These are phyloP conservation scores for Physcomitrellopsis africana DNA, from an alignment of 225 moss, liverwort and hornwort genomes.

Conservation along the genomic window DNA sequence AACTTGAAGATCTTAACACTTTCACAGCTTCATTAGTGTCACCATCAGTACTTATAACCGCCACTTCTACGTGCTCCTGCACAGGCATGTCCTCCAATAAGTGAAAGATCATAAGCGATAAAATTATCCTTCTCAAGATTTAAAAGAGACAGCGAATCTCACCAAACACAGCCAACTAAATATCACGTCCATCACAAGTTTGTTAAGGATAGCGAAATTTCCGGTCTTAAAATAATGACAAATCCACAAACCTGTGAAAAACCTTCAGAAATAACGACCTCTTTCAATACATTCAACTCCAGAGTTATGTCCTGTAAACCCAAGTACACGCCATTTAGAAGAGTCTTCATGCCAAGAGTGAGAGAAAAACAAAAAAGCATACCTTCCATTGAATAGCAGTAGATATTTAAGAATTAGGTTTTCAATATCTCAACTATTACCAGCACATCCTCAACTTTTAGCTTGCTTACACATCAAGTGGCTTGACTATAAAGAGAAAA, in stretches of 20 bases:
- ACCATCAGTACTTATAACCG: slow-evolving; percentile 43
- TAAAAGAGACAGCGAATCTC: neutral
- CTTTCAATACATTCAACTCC: slow-evolving; percentile 47
- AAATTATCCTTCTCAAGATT: neutral
- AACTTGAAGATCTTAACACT: slow-evolving; percentile 35
- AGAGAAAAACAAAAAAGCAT: neutral
- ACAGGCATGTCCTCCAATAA: slow-evolving; percentile 3
- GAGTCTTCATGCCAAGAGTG: neutral
- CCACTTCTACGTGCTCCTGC: slow-evolving; percentile 57
- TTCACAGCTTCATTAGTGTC: slow-evolving; percentile 48
- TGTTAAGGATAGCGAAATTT: neutral
- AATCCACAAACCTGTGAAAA: slow-evolving; percentile 47
- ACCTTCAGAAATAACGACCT: slow-evolving; percentile 36
- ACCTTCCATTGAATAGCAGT: neutral
- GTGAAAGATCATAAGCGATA: neutral
- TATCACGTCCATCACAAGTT: neutral
- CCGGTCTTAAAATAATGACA: neutral
- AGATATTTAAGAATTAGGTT: neutral
- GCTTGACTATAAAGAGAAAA: neutral
- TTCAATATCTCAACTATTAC: slow-evolving; percentile 10
- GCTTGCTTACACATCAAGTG: slow-evolving; percentile 12
- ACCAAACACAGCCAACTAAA: slow-evolving; percentile 12
- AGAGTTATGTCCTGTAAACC: slow-evolving; percentile 42
- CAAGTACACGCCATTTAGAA: neutral
- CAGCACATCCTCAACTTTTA: slow-evolving; percentile 16